These are phyloP conservation scores for Pythium graminicola DNA, from an alignment of 352 stramenopile species.

Conservation along the genomic window DNA sequence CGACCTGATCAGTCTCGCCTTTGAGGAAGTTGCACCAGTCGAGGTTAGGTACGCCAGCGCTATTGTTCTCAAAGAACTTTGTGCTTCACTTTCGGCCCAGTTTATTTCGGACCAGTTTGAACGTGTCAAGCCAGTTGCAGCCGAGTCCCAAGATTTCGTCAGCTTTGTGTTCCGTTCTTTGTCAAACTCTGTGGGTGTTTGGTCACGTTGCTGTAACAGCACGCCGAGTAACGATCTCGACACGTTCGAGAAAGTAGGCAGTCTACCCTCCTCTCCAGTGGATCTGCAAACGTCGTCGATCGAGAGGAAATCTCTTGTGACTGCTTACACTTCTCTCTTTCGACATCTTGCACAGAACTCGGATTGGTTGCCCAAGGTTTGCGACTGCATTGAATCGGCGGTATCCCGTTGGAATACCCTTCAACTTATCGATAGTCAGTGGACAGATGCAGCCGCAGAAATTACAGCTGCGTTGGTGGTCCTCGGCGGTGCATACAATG, in stretches of 20 bases:
- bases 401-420: slow-evolving; percentile 1
- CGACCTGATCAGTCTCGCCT: slow-evolving; percentile 52
- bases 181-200: slow-evolving; percentile 35
- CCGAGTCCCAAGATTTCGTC: slow-evolving; percentile 22
- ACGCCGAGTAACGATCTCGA: neutral
- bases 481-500: slow-evolving; percentile 49
- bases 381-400: slow-evolving; percentile 5
- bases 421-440: neutral
- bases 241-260: too few species aligned
- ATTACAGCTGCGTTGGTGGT: slow-evolving; percentile 40
- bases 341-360: slow-evolving; percentile 16
- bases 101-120: slow-evolving; percentile 34
- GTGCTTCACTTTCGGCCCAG: slow-evolving; percentile 26
- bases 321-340: slow-evolving; percentile 47
- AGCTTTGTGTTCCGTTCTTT: slow-evolving; percentile 35
- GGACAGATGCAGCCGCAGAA: slow-evolving; percentile 2
- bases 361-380: slow-evolving; percentile 4
- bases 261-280: too few species aligned
- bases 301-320: slow-evolving; percentile 33
- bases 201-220: slow-evolving; percentile 2
- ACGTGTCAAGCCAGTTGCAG: slow-evolving; percentile 19
- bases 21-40: slow-evolving; percentile 37
- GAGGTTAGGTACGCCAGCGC: slow-evolving; percentile 46
- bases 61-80: slow-evolving; percentile 40
- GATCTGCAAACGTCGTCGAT: slow-evolving; percentile 41